Percentiles rank a stretch among this genome's conserved stretches.
Evolutionary conservation across 2,329 filamentous ascomycete genomes (phyloP).

Genomic region (Xylaria sp.): DNA sequence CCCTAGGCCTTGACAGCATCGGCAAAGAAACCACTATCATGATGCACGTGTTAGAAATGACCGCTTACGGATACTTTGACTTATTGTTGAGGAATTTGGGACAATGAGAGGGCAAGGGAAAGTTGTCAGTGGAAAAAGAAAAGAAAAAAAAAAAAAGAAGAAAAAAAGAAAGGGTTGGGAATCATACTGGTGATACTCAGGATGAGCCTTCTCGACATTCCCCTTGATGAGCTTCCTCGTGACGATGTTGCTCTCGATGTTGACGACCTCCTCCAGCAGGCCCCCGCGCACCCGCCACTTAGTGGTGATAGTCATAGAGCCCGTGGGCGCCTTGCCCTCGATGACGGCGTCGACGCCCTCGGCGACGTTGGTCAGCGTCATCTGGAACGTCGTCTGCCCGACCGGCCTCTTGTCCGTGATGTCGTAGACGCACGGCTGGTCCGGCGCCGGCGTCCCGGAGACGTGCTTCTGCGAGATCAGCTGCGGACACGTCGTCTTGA

Average conservation of each 20-base stretch:
- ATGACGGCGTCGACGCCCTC: constrained; percentile 44
- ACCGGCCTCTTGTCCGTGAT: constrained; percentile 53
- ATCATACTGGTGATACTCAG: constrained; percentile 37
- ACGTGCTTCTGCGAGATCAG: constrained; percentile 40
- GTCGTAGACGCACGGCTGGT: constrained; percentile 41
- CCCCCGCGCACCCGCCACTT: constrained; percentile 35
- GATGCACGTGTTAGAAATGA: constrained; percentile 1
- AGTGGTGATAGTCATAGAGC: constrained; percentile 38
- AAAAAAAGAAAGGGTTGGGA: background rate
- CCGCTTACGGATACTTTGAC: background rate
- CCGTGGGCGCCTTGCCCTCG: constrained; percentile 44
- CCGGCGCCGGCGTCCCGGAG: constrained; percentile 24
- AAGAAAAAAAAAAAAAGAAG: background rate
- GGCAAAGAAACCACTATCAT: constrained; percentile 32
- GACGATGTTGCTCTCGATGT: constrained; percentile 46
- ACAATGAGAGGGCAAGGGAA: too few species aligned
- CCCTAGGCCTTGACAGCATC: constrained; percentile 30
- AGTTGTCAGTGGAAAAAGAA: background rate
- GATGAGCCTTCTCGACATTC: constrained; percentile 46
- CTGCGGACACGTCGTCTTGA: constrained; percentile 44
- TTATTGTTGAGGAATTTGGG: background rate
- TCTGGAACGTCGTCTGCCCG: constrained; percentile 47
- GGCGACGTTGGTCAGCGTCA: constrained; percentile 44
- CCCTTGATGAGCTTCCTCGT: constrained; percentile 46
- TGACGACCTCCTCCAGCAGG: constrained; percentile 42